A percentile compares a stretch with the other conserved stretches of the same genome.
Evolutionary conservation across 2,329 filamentous ascomycete species (phyloP).

Genomic region (Zymoseptoria passerinii): DNA sequence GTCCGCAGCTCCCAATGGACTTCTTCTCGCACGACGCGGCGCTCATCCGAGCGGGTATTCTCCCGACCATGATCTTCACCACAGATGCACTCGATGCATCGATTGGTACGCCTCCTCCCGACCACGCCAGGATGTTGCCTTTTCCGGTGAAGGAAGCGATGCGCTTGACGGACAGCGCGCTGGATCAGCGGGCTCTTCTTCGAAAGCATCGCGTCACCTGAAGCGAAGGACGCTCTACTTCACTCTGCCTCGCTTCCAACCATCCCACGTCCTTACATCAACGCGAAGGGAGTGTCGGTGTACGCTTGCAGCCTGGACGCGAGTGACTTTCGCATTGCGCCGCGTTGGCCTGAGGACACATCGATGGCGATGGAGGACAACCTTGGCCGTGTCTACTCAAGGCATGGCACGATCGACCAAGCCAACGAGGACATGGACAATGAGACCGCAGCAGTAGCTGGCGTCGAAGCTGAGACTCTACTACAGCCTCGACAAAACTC

Average conservation of each 20-base stretch:
- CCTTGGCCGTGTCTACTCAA: too few species aligned
- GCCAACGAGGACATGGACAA: too few species aligned
- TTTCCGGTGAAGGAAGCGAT: neutral
- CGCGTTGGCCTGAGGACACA: too few species aligned
- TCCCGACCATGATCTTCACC: neutral
- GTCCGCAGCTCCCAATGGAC: too few species aligned
- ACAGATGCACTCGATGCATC: neutral
- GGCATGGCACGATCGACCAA: too few species aligned
- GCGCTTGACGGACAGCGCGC: neutral
- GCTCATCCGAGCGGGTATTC: neutral
- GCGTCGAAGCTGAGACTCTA: too few species aligned
- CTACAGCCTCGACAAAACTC: too few species aligned
- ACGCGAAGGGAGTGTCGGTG: neutral
- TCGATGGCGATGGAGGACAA: too few species aligned
- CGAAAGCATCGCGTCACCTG: neutral
- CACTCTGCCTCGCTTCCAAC: neutral
- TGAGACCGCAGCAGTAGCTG: too few species aligned
- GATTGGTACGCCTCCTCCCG: neutral
- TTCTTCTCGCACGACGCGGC: too few species aligned
- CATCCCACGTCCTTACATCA: neutral
- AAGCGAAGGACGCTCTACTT: neutral
- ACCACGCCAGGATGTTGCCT: neutral
- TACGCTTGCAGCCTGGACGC: neutral
- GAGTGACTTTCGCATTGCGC: too few species aligned
- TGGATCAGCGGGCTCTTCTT: neutral